A percentile compares a stretch with the other conserved stretches of the same genome.
Evolutionary conservation across 2,329 filamentous ascomycete species (phyloP).

Genomic region (Aspergillus intermedius): DNA sequence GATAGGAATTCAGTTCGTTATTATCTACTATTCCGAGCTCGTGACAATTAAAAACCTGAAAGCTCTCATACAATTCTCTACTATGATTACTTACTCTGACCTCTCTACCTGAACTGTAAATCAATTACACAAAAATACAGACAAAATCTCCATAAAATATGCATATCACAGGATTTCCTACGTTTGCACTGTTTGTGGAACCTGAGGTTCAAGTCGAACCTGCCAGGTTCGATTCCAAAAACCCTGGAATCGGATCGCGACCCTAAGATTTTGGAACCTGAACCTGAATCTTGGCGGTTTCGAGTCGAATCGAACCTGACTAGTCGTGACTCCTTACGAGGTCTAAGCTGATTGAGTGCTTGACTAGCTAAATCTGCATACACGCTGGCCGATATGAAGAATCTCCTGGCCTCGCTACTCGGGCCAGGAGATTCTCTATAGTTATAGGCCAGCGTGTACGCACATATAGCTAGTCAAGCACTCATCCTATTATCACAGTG

Average conservation of each 20-base stretch:
- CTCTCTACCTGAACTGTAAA: background rate
- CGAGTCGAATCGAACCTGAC: constrained; percentile 4
- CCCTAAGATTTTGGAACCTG: background rate
- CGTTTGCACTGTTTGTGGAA: background rate
- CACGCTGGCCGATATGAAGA: no score
- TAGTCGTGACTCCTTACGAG: constrained; percentile 2
- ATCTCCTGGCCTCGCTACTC: no score
- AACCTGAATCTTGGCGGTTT: constrained; percentile 2
- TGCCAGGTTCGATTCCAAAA: constrained; percentile 2
- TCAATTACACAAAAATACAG: background rate
- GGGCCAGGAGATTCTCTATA: no score
- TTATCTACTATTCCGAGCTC: no score
- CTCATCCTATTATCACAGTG: no score
- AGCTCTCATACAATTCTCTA: background rate
- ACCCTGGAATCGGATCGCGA: constrained; percentile 1
- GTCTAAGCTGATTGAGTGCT: background rate
- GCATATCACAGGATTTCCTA: background rate
- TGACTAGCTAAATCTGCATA: no score
- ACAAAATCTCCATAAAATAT: background rate
- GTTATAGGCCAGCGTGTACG: no score
- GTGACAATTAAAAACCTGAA: no score
- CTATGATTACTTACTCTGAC: background rate
- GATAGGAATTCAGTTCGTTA: no score
- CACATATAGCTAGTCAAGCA: no score
- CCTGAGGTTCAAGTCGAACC: background rate